These are phyloP conservation scores for Rhizopus sp. DNA, from an alignment of 371 early-diverging fungal species.

Conservation along the genomic window DNA sequence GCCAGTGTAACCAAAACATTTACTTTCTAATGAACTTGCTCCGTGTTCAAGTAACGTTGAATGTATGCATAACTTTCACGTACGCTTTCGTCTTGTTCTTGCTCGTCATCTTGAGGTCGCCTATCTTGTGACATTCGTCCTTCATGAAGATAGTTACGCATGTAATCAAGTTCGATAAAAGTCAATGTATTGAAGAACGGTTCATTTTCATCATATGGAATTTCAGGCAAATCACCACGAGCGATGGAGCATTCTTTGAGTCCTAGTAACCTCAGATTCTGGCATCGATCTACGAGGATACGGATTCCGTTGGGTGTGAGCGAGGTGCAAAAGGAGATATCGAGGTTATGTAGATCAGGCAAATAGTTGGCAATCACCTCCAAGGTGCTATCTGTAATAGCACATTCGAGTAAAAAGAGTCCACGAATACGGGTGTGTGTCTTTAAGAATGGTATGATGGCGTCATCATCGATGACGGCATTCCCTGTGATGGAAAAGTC, in stretches of 20 bases:
- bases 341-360: constrained; percentile 29
- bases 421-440: constrained; percentile 29
- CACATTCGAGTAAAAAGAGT: constrained; percentile 38
- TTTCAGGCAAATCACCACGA: constrained; percentile 35
- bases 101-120: neutral
- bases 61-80: constrained; percentile 25
- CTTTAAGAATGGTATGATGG: constrained; percentile 38
- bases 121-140: constrained; percentile 1
- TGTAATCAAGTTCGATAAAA: constrained; percentile 12
- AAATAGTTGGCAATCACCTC: constrained; percentile 27
- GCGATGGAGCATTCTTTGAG: constrained; percentile 35
- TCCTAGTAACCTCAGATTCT: constrained; percentile 37
- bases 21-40: constrained; percentile 1
- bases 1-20: neutral
- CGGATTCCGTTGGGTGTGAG: constrained; percentile 34
- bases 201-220: constrained; percentile 15
- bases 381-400: constrained; percentile 41
- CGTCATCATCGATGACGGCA: constrained; percentile 29
- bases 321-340: constrained; percentile 37
- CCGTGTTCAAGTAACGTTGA: constrained; percentile 21
- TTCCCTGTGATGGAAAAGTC: constrained; percentile 42
- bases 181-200: constrained; percentile 21
- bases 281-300: constrained; percentile 21
- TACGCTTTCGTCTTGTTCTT: constrained; percentile 16
- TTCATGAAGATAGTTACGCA: constrained; percentile 9